Percentiles rank a stretch among this genome's conserved stretches.
phyloP scores from a whole-genome alignment of 805 yeast genomes.

The Clavispora santaluciae region DNA sequence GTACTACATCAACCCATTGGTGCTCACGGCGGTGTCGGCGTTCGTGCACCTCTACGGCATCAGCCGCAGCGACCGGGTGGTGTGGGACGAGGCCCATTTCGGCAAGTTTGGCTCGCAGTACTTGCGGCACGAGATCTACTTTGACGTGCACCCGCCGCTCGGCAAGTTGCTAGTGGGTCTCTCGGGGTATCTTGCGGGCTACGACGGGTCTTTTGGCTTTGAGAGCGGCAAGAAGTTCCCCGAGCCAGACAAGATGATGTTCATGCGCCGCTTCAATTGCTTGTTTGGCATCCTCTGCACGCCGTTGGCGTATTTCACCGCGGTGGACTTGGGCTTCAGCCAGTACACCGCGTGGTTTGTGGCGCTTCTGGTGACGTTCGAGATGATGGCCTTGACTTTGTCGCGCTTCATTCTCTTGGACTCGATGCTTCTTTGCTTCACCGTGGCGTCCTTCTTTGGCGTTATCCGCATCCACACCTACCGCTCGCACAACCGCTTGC shows the following conservation, averaged over 20 bases:
- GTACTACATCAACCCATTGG: conserved; percentile 5
- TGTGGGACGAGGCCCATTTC: conserved; percentile 98
- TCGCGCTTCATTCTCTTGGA: conserved; percentile 74
- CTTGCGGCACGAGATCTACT: conserved; percentile 81
- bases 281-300: conserved; percentile 60
- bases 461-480: conserved; percentile 45
- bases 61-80: conserved; percentile 61
- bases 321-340: conserved; percentile 23
- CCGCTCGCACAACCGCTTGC: conserved; percentile 32
- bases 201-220: conserved; percentile 71
- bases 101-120: conserved; percentile 95
- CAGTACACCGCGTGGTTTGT: conserved; percentile 51
- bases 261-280: conserved; percentile 72
- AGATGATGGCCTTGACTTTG: conserved; percentile 63
- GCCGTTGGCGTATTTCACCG: conserved; percentile 59
- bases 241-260: conserved; percentile 51
- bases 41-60: conserved; percentile 55
- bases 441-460: conserved; percentile 42
- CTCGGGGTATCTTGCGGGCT: conserved; percentile 84
- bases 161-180: conserved; percentile 91
- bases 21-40: conserved; percentile 13
- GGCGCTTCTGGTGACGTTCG: conserved; percentile 59
- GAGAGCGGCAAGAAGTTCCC: conserved; percentile 65
- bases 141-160: conserved; percentile 96
- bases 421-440: conserved; percentile 71